Base-by-base conservation (phyloP, 768 basidiomycete species). In the Collybiopsis confluens region DNA sequence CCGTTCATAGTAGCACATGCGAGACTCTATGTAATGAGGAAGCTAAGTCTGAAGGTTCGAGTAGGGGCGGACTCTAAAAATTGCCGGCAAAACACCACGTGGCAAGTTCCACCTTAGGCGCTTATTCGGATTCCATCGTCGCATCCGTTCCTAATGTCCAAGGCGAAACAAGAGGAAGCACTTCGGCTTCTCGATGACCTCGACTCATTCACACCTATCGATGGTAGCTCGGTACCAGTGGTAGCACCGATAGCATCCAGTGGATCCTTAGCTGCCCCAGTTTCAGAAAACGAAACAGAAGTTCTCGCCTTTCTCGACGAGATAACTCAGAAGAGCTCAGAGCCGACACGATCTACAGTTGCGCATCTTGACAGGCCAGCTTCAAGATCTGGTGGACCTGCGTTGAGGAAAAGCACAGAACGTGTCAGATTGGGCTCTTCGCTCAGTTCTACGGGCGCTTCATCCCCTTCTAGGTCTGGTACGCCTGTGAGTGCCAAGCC, bases 231-330 rank as follows among this genome's bases (percentile, higher is more conserved):
- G n/a, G n/a, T n/a, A n/a, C n/a, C n/a, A 50, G 59, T 41, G 54
- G 62, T 35, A 33, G 64, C 5, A 44, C 58, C n/a, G n/a, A n/a
- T n/a, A 4, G 56, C 54, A 38, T 63, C 65, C 44, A 54, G 67
- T 41, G 60, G 62, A 52, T 54, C 59, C 38, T 54, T 68, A 8
- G 62, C 61, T 44, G 74, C 71, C 36, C 55, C 68, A 10, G 63
- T 60, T 45, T 74, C 72, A 36, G 80, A 81, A 57, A 85, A 83
- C 28, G 88, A 94, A 54, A 83, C 86, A 2, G 90, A 92, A 57
- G 93, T 90, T 23, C 82, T 95, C 24, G 93, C 92, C 15, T 96
- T 95, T 74, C 82, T 97, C 38, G 91, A 97, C 67, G 92, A 97
- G 70, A 92, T 96, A 59, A 93, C 90, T 0, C 90, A 91, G 80